Percentiles rank a stretch among this genome's conserved stretches.
phyloP scores from a whole-genome alignment of 1,284 basidiomycete genomes.

The Ganoderma sinense region DNA sequence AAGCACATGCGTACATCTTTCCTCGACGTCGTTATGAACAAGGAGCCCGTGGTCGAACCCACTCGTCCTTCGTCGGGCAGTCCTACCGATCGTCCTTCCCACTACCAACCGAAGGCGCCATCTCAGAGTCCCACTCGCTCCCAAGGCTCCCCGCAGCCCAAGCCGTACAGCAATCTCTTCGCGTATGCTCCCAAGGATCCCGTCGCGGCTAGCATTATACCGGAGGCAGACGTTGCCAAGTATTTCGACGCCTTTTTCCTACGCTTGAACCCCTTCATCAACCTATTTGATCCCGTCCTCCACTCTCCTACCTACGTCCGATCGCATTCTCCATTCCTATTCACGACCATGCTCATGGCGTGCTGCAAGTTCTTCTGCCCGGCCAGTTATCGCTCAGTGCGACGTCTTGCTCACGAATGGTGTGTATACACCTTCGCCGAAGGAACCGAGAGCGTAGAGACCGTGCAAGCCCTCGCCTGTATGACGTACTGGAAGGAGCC shows the following conservation, averaged over 20 bases:
- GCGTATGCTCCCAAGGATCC: slow-evolving; percentile 62
- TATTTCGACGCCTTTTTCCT: slow-evolving; percentile 81
- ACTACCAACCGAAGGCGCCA: slow-evolving; percentile 32
- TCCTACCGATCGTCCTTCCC: slow-evolving; percentile 25
- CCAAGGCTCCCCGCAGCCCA: slow-evolving; percentile 31
- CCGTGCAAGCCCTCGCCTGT: slow-evolving; percentile 85
- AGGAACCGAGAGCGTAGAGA: slow-evolving; percentile 78
- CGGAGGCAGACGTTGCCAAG: slow-evolving; percentile 68
- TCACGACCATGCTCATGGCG: slow-evolving; percentile 83
- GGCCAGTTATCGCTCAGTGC: slow-evolving; percentile 69
- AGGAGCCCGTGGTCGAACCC: slow-evolving; percentile 45
- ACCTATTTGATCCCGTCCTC: slow-evolving; percentile 81
- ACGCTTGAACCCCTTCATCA: slow-evolving; percentile 85
- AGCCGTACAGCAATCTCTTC: slow-evolving; percentile 36
- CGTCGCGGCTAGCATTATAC: slow-evolving; percentile 70
- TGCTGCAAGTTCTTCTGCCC: slow-evolving; percentile 87
- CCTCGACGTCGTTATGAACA: slow-evolving; percentile 82
- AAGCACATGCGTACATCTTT: slow-evolving; percentile 74
- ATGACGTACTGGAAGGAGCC: slow-evolving; percentile 89
- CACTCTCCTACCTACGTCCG: slow-evolving; percentile 81
- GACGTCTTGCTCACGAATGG: slow-evolving; percentile 73
- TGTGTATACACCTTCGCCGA: slow-evolving; percentile 81
- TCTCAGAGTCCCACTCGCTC: slow-evolving; percentile 32
- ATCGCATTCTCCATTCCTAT: slow-evolving; percentile 77
- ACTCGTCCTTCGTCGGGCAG: slow-evolving; percentile 27